phyloP scores from a whole-genome alignment of 2,329 filamentous ascomycete species.

The Boeremia exigua region DNA sequence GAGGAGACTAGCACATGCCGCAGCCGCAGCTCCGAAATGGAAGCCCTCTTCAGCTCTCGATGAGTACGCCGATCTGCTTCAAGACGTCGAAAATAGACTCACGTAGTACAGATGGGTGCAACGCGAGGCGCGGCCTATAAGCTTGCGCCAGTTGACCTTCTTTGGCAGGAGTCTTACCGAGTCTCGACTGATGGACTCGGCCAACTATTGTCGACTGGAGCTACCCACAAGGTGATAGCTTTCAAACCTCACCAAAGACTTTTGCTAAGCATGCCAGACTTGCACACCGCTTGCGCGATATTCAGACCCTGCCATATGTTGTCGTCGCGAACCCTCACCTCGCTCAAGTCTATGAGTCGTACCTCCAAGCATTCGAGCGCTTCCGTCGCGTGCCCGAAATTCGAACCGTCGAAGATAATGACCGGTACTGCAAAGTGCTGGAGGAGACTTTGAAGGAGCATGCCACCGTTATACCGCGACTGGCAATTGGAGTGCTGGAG shows the following conservation, averaged over 20 bases:
- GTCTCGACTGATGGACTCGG: conserved; percentile 85
- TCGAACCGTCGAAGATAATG: conserved; percentile 86
- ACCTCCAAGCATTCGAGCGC: conserved; percentile 94
- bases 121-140: conserved; percentile 92
- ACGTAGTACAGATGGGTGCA: conserved; percentile 77
- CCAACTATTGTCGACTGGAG: conserved; percentile 96
- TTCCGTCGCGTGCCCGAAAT: conserved; percentile 86
- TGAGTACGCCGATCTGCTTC: conserved; percentile 54
- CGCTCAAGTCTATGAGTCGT: conserved; percentile 93
- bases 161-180: conserved; percentile 95
- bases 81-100: conserved; percentile 1
- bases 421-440: conserved; percentile 81
- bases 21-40: conserved; percentile 60
- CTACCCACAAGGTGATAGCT: conserved; percentile 75
- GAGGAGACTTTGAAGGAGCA: conserved; percentile 83
- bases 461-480: conserved; percentile 88
- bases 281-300: conserved; percentile 92
- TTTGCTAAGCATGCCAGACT: conserved; percentile 61
- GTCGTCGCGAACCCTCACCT: conserved; percentile 96
- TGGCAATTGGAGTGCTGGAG: conserved; percentile 93
- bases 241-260: not conserved
- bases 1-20: conserved; percentile 29
- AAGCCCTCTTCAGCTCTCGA: conserved; percentile 65
- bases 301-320: conserved; percentile 94
- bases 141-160: conserved; percentile 93